A percentile compares a stretch with the other conserved stretches of the same genome.
Conservation (phyloP, 495 filamentous ascomycete species). For the Terfezia claveryi region DNA sequence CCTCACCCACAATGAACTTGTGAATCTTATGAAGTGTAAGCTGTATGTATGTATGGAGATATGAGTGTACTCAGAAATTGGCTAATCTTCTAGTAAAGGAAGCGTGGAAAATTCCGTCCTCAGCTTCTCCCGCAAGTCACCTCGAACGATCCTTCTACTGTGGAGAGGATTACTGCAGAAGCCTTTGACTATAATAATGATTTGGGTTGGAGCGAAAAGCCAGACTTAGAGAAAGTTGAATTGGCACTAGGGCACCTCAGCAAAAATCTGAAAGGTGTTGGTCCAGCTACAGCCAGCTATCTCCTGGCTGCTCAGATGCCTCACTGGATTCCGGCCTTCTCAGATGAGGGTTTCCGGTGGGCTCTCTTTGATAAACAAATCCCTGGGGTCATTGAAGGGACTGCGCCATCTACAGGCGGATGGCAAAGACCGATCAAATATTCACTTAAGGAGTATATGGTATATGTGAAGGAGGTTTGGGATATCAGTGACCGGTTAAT, state of each 20-base stretch:
- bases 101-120: slow-evolving; percentile 30
- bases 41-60: not conserved
- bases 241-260: slow-evolving; percentile 18
- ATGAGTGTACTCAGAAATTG: not conserved
- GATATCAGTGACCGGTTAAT: slow-evolving; percentile 17
- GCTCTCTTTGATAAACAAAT: slow-evolving; percentile 18
- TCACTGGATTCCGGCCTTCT: slow-evolving; percentile 27
- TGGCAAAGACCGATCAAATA: slow-evolving; percentile 31
- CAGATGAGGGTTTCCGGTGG: slow-evolving; percentile 31
- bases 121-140: slow-evolving; percentile 23
- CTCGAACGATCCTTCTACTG: slow-evolving; percentile 18
- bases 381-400: not conserved
- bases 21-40: not conserved
- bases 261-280: slow-evolving; percentile 25
- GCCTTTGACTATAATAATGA: slow-evolving; percentile 11
- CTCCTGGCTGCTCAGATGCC: slow-evolving; percentile 24
- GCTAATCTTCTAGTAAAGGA: slow-evolving; percentile 14
- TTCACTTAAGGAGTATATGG: slow-evolving; percentile 25
- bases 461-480: slow-evolving; percentile 18
- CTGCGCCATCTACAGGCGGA: slow-evolving; percentile 6
- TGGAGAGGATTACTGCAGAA: slow-evolving; percentile 14
- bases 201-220: not conserved
- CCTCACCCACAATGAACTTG: not conserved
- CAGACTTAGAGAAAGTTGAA: slow-evolving; percentile 1
- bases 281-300: slow-evolving; percentile 31